phyloP scores from a whole-genome alignment of 2,329 filamentous ascomycete species.

The Phialemoniopsis sp. region DNA sequence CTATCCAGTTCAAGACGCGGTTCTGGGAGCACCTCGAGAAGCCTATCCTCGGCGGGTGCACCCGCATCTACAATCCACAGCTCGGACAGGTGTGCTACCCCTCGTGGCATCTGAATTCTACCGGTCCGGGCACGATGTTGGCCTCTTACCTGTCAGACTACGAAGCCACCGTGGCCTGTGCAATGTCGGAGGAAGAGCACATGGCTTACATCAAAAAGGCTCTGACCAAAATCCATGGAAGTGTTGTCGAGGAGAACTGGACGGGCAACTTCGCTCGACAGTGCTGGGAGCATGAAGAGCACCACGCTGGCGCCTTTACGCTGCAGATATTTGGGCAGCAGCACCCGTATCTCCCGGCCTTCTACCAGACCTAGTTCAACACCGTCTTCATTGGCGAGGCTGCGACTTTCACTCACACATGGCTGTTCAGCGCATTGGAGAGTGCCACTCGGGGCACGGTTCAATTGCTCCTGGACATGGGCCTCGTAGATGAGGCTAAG shows the following conservation, averaged over 20 bases:
- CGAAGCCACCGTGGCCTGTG: conserved; percentile 30
- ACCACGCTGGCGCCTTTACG: conserved; percentile 53
- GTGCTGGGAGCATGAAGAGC: conserved; percentile 54
- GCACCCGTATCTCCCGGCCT: conserved; percentile 55
- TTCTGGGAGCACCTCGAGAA: conserved; percentile 18
- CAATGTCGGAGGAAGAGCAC: conserved; percentile 46
- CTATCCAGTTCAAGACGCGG: conserved; percentile 54
- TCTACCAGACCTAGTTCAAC: conserved; percentile 52
- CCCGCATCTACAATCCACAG: conserved; percentile 38
- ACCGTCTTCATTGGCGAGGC: too few relatives aligned
- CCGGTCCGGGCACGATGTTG: conserved; percentile 45
- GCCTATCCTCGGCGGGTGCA: conserved; percentile 40
- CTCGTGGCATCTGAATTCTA: conserved; percentile 44
- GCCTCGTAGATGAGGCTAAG: conserved; percentile 3
- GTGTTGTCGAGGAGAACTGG: conserved; percentile 47
- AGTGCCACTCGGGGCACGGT: conserved; percentile 2
- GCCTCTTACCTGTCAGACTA: conserved; percentile 39
- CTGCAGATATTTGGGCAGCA: conserved; percentile 49
- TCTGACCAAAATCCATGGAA: conserved; percentile 51
- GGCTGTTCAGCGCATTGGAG: conserved; percentile 24
- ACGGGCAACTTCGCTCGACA: conserved; percentile 54
- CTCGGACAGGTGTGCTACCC: conserved; percentile 50
- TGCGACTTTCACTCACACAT: too few relatives aligned
- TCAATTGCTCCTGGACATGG: conserved; percentile 2
- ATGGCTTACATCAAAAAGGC: conserved; percentile 47